Evolutionary conservation across 345 rosid genomes (phyloP).

Genomic region (Theobroma cacao): DNA sequence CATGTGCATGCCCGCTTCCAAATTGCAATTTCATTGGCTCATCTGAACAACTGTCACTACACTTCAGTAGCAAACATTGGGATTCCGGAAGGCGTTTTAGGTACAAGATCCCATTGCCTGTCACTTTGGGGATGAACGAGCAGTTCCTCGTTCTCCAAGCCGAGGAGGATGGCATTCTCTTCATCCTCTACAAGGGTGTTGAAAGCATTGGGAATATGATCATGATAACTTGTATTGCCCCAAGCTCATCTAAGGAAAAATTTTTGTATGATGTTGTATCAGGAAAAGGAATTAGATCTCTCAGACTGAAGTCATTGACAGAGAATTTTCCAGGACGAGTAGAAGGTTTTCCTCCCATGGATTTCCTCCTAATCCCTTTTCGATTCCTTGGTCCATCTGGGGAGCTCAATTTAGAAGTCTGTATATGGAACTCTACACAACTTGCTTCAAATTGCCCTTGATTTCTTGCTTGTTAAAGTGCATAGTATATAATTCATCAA

Average conservation of each 20-base stretch:
- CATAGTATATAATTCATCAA: not conserved
- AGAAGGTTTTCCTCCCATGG: slow-evolving; percentile 11
- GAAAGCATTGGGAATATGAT: slow-evolving; percentile 28
- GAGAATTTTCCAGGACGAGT: slow-evolving; percentile 27
- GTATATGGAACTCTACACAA: slow-evolving; percentile 39
- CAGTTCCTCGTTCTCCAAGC: slow-evolving; percentile 44
- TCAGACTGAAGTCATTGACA: slow-evolving; percentile 35
- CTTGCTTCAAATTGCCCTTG: slow-evolving; percentile 24
- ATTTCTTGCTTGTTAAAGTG: not conserved
- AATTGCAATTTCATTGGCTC: slow-evolving; percentile 39
- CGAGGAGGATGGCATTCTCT: slow-evolving; percentile 43
- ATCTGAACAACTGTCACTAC: slow-evolving; percentile 34
- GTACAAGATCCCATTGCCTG: slow-evolving; percentile 29
- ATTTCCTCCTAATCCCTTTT: slow-evolving; percentile 20
- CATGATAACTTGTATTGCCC: slow-evolving; percentile 33
- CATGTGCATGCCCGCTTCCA: slow-evolving; percentile 45
- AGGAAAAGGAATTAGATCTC: slow-evolving; percentile 15
- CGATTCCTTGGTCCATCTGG: slow-evolving; percentile 31
- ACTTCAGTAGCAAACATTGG: slow-evolving; percentile 37
- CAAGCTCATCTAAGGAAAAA: slow-evolving; percentile 9
- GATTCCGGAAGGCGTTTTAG: slow-evolving; percentile 30
- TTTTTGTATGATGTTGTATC: slow-evolving; percentile 17
- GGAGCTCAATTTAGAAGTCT: slow-evolving; percentile 35
- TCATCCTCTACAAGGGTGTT: slow-evolving; percentile 31
- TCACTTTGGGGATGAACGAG: slow-evolving; percentile 26